A percentile compares a stretch with the other conserved stretches of the same genome.
These are phyloP conservation scores for Aspergillus egyptiacus DNA, from an alignment of 495 filamentous ascomycete genomes.

Conservation along the genomic window DNA sequence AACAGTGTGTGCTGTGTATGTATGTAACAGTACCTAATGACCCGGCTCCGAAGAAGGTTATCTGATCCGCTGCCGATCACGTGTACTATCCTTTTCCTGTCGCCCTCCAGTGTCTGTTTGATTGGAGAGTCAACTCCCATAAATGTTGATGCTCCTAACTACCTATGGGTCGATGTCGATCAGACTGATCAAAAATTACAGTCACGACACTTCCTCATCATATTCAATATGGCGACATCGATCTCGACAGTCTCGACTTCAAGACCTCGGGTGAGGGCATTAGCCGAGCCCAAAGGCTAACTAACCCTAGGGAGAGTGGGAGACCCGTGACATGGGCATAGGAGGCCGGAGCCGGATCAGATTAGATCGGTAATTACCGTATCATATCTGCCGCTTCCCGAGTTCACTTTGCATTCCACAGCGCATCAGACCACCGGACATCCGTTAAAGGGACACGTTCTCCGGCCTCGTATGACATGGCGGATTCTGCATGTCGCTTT, in stretches of 20 bases:
- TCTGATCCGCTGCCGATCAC: no score
- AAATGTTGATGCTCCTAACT: no score
- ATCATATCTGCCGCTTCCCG: background rate
- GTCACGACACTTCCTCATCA: no score
- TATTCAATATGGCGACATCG: no score
- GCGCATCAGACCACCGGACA: constrained; percentile 15
- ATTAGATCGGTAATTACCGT: constrained; percentile 16
- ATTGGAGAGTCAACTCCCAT: background rate
- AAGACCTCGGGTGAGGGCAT: background rate
- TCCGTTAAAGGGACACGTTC: no score
- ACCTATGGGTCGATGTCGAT: no score
- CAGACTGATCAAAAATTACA: no score
- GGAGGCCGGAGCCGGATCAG: constrained; percentile 20
- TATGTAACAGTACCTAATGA: no score
- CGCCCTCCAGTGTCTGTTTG: no score
- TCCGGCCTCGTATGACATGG: background rate
- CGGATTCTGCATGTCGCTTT: background rate
- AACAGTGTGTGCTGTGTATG: no score
- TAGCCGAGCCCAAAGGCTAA: constrained; percentile 11
- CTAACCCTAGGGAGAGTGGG: background rate
- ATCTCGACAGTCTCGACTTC: no score
- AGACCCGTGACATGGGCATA: background rate
- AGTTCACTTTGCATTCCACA: constrained; percentile 6
- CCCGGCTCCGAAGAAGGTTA: background rate
- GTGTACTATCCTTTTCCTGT: no score